These are phyloP conservation scores for Phytophthora vignae DNA, from an alignment of 352 stramenopile species.

Conservation along the genomic window DNA sequence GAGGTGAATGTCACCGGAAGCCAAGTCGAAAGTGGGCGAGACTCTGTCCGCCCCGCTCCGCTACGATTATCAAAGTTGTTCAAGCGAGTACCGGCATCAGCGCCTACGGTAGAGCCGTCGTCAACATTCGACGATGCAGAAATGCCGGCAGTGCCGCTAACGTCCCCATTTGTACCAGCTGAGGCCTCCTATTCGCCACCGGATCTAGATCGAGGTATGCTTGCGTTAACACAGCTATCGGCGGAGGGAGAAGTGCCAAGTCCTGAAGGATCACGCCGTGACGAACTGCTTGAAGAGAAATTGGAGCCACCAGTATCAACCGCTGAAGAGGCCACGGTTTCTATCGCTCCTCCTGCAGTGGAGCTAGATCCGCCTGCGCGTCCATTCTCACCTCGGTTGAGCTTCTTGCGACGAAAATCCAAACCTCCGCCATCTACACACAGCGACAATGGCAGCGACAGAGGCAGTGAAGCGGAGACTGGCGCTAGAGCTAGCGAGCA, in stretches of 20 bases:
- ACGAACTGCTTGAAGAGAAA: conserved; percentile 17
- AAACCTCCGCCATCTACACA: conserved; percentile 1
- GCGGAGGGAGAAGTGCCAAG: neutral
- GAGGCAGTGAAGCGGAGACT: conserved; percentile 2
- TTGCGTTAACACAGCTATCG: conserved; percentile 1
- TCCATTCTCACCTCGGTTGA: conserved; percentile 7
- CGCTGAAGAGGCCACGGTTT: neutral
- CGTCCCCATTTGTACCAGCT: neutral
- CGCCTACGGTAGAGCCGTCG: neutral
- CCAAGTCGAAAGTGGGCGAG: conserved; percentile 3
- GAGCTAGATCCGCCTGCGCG: neutral
- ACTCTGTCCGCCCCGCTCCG: neutral
- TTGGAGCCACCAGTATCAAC: neutral
- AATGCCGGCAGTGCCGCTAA: neutral
- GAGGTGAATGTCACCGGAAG: neutral
- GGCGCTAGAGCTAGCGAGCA: conserved; percentile 4
- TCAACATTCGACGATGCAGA: conserved; percentile 5
- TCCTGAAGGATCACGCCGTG: neutral
- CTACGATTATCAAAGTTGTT: conserved; percentile 30
- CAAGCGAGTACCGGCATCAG: conserved; percentile 9
- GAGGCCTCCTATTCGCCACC: neutral
- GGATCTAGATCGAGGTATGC: conserved; percentile 3
- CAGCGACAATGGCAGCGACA: neutral
- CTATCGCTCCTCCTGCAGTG: neutral
- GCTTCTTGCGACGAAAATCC: conserved; percentile 3